Evolutionary conservation across 2,329 filamentous ascomycete genomes (phyloP), one percentile per base, ranked within the genome.

Genomic region (Didymella arachidicola): DNA sequence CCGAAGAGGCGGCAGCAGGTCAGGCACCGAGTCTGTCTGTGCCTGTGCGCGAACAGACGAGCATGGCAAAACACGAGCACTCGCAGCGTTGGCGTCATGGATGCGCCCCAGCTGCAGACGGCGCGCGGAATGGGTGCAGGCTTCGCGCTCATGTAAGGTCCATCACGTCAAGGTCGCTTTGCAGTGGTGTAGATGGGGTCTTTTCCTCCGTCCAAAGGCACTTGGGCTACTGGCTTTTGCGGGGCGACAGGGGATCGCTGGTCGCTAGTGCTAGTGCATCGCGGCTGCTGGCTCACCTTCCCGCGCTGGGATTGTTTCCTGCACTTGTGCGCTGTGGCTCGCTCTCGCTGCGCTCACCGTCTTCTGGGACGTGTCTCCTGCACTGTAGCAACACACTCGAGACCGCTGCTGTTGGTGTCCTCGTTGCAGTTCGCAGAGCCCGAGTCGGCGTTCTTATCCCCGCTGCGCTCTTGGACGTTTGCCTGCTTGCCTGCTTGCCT

Each of bases 281-380:
- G 56, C 56, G 56, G 56, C 56, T 58, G 49, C n/a, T 59, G 56
- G 56, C 56, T 53, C 44, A 50, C 56, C 56, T 59, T 48, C 50
- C 50, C 38, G 53, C 19, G 55, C 45, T 44, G 49, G 50, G 39
- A 45, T 50, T 50, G 39, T 54, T 53, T 53, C 55, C 42, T 19
- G 49, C 55, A 49, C 39, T 16, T 59, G 56, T 59, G 56, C 32
- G 56, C 45, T 50, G 56, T 54, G 56, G 42, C 46, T 54, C 51
- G 52, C 44, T 61, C 53, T 51, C 56, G 42, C 50, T 60, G 58
- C 62, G 18, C 47, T 48, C 58, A 52, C 65, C 60, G 63, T 63
- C 57, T 67, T 55, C 65, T 64, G 56, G 60, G 58, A 53, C 41
- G 41, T 29, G 42, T 44, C 46, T 54, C 22, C 19, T 57, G 54